Evolutionary conservation across 768 basidiomycete species (phyloP).

Genomic region (Phanerodontia chrysosporium): DNA sequence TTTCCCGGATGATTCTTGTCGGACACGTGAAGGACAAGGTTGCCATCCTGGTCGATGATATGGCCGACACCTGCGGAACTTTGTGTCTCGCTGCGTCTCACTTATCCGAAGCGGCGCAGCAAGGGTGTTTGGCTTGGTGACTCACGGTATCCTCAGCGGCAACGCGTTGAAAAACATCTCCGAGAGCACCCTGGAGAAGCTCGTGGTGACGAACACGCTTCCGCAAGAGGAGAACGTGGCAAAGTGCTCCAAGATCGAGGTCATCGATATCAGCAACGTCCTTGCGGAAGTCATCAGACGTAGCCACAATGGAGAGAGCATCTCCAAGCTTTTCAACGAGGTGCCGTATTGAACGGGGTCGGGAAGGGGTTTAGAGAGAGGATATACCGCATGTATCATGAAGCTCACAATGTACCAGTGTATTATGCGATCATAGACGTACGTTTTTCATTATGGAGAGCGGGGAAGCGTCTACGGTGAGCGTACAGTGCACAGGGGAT

Average conservation of each 20-base stretch:
- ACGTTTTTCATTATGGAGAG: neutral
- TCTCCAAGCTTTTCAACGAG: constrained; percentile 85
- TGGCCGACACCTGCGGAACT: constrained; percentile 82
- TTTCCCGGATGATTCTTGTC: constrained; percentile 93
- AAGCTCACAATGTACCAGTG: neutral
- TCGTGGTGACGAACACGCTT: constrained; percentile 98
- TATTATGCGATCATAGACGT: constrained; percentile 1
- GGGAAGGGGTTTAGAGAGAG: neutral
- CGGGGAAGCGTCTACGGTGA: too few species aligned
- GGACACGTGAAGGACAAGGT: constrained; percentile 90
- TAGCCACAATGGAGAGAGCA: constrained; percentile 96
- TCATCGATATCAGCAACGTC: constrained; percentile 91
- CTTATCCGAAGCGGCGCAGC: constrained; percentile 84
- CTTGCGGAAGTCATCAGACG: constrained; percentile 94
- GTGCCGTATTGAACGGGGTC: constrained; percentile 65
- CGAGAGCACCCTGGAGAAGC: constrained; percentile 77
- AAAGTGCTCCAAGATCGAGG: constrained; percentile 76
- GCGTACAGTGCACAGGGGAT: too few species aligned
- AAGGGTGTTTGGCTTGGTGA: constrained; percentile 88
- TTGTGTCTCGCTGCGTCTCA: constrained; percentile 78
- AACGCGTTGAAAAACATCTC: constrained; percentile 74
- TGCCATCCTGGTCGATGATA: constrained; percentile 96
- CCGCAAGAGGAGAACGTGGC: constrained; percentile 80
- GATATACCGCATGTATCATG: neutral
- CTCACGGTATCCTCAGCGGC: constrained; percentile 93